A percentile compares a stretch with the other conserved stretches of the same genome.
phyloP scores from a whole-genome alignment of 2,329 filamentous ascomycete genomes.

The Botrytis cinerea region DNA sequence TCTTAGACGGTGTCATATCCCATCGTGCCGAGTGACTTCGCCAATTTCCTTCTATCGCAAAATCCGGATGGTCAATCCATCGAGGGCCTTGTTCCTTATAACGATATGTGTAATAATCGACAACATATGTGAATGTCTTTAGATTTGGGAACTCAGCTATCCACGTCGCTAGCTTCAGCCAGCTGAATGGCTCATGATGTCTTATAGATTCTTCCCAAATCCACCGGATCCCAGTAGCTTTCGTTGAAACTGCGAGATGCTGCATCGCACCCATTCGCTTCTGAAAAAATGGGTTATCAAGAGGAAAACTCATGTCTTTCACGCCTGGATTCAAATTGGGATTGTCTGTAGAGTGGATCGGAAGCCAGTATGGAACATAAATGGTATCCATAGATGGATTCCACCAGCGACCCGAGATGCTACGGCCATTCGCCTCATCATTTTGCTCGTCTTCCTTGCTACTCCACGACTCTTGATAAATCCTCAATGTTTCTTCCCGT shows the following conservation, averaged over 20 bases:
- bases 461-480: background rate
- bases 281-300: background rate
- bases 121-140: background rate
- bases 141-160: background rate
- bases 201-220: background rate
- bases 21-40: background rate
- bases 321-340: background rate
- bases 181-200: background rate
- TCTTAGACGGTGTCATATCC: background rate
- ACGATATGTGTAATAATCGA: constrained; percentile 11
- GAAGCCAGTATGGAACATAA: constrained; percentile 11
- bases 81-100: background rate
- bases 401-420: background rate
- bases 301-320: background rate
- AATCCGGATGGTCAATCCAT: constrained; percentile 8
- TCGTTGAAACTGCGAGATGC: constrained; percentile 8
- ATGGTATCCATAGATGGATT: constrained; percentile 7
- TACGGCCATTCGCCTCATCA: background rate
- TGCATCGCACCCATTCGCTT: background rate
- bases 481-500: background rate
- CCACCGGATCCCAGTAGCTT: background rate
- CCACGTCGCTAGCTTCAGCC: background rate
- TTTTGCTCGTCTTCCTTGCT: background rate
- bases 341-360: background rate
- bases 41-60: constrained; percentile 3